Evolutionary conservation across 2,329 filamentous ascomycete species (phyloP).

Genomic region (Fusarium sp.): DNA sequence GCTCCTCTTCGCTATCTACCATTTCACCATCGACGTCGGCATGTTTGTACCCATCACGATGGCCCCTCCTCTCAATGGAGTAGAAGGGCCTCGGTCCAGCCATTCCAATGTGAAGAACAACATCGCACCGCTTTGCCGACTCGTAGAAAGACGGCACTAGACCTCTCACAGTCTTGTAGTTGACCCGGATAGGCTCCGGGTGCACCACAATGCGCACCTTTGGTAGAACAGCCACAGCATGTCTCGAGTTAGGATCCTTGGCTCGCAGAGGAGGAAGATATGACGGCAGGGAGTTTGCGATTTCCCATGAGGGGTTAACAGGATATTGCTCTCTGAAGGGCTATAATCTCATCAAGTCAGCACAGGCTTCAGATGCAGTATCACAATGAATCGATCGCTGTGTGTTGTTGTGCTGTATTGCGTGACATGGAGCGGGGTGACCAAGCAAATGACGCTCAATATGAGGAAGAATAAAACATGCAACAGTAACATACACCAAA

Average conservation of each 20-base stretch:
- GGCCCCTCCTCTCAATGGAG: conserved; percentile 76
- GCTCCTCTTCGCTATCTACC: conserved; percentile 66
- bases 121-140: conserved; percentile 63
- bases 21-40: conserved; percentile 76
- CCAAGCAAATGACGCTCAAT: conserved; percentile 13
- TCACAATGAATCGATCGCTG: neutral
- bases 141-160: conserved; percentile 74
- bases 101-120: conserved; percentile 85
- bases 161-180: conserved; percentile 74
- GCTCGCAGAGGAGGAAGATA: conserved; percentile 67
- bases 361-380: neutral
- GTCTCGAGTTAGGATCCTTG: conserved; percentile 54
- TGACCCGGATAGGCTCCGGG: conserved; percentile 75
- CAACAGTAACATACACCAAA: conserved; percentile 66
- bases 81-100: conserved; percentile 74
- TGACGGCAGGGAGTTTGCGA: conserved; percentile 75
- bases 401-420: conserved; percentile 1
- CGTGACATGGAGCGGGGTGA: conserved; percentile 30
- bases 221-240: conserved; percentile 50
- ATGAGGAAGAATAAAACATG: neutral
- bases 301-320: conserved; percentile 85
- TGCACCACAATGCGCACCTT: conserved; percentile 74
- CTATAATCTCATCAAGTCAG: conserved; percentile 57
- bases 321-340: conserved; percentile 80
- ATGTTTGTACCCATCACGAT: conserved; percentile 78